These are phyloP conservation scores for Rhizopogon sp. DNA, from an alignment of 768 basidiomycete species.

Conservation along the genomic window DNA sequence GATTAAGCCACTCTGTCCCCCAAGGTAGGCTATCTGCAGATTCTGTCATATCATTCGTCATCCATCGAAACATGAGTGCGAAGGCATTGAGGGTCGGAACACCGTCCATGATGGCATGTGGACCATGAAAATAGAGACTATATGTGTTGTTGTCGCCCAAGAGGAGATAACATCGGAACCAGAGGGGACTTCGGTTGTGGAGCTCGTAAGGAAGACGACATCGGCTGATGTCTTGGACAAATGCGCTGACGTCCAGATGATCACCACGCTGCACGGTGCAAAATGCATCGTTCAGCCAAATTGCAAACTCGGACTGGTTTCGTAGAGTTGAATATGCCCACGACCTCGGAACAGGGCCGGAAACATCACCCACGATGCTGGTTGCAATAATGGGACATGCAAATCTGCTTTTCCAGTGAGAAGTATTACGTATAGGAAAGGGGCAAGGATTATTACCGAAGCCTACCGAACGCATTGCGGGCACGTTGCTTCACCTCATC, in stretches of 20 bases:
- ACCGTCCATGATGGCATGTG: constrained; percentile 18
- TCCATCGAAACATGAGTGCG: constrained; percentile 14
- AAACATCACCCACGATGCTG: neutral
- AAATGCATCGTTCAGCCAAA: constrained; percentile 18
- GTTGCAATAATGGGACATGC: constrained; percentile 9
- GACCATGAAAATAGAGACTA: constrained; percentile 18
- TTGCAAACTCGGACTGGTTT: constrained; percentile 9
- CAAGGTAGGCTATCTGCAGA: constrained; percentile 1
- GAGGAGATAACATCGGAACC: constrained; percentile 12
- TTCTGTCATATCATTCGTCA: neutral
- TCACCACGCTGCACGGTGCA: constrained; percentile 10
- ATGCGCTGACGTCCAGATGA: constrained; percentile 11
- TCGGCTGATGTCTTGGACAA: constrained; percentile 11
- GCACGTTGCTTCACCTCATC: constrained; percentile 1
- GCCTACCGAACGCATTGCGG: constrained; percentile 6
- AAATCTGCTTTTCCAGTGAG: constrained; percentile 3
- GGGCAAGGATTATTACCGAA: constrained; percentile 3
- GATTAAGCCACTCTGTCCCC: constrained; percentile 20
- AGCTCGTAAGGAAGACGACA: constrained; percentile 11
- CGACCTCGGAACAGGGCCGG: neutral
- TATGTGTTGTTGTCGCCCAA: constrained; percentile 10
- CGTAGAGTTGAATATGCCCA: constrained; percentile 18
- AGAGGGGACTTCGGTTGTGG: neutral
- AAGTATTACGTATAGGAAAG: neutral
- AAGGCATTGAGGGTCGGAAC: constrained; percentile 17